These are phyloP conservation scores for Pythium folliculosum DNA, from an alignment of 352 stramenopile genomes.

Conservation along the genomic window DNA sequence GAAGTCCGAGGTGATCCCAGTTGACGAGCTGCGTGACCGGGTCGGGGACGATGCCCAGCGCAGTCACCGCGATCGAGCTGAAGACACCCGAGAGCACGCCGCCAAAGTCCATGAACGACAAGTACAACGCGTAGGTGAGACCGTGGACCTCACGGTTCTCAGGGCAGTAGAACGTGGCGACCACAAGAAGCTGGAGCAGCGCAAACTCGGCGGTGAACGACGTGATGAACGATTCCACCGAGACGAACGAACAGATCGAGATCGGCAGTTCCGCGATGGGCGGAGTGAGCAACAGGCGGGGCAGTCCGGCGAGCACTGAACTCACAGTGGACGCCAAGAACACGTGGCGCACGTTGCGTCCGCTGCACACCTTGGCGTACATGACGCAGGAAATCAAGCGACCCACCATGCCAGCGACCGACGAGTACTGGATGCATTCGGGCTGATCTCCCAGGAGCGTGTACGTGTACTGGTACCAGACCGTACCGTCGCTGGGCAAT, in stretches of 20 bases:
- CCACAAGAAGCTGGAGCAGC: slow-evolving; percentile 77
- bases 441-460: slow-evolving; percentile 51
- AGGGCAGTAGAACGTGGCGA: slow-evolving; percentile 83
- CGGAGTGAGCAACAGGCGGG: slow-evolving; percentile 62
- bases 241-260: slow-evolving; percentile 68
- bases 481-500: slow-evolving; percentile 54
- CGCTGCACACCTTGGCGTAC: slow-evolving; percentile 71
- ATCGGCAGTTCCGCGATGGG: slow-evolving; percentile 54
- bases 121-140: slow-evolving; percentile 77
- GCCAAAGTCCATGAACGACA: slow-evolving; percentile 88
- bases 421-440: slow-evolving; percentile 79
- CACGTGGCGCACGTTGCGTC: slow-evolving; percentile 65
- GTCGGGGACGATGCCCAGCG: slow-evolving; percentile 63
- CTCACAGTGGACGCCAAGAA: slow-evolving; percentile 78
- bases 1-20: slow-evolving; percentile 60
- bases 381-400: slow-evolving; percentile 73
- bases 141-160: slow-evolving; percentile 54
- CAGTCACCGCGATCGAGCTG: slow-evolving; percentile 52
- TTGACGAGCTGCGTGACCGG: slow-evolving; percentile 53
- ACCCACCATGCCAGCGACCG: slow-evolving; percentile 62
- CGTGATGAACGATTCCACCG: slow-evolving; percentile 73
- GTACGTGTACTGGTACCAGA: slow-evolving; percentile 87
- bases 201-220: slow-evolving; percentile 80
- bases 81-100: slow-evolving; percentile 71
- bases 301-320: slow-evolving; percentile 62